Evolutionary conservation across 2,329 filamentous ascomycete species (phyloP).

Genomic region (Phialocephala sp.): DNA sequence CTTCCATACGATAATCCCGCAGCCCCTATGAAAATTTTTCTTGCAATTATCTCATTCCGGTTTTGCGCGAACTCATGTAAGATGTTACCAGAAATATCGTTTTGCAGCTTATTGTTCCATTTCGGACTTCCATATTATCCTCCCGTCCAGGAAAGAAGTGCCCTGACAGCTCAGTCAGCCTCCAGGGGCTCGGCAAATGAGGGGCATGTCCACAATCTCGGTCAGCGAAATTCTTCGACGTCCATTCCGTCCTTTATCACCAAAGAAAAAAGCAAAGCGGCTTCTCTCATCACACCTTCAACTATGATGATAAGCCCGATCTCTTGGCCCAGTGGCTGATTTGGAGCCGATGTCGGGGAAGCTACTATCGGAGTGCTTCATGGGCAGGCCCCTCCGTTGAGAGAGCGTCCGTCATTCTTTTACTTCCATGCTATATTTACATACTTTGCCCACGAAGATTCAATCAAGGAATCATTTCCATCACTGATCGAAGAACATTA

Average conservation of each 20-base stretch:
- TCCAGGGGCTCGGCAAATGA: background rate
- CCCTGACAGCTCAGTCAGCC: background rate
- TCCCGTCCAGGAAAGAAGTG: background rate
- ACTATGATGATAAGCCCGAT: background rate
- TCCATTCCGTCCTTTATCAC: background rate
- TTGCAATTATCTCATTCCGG: background rate
- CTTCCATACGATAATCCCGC: background rate
- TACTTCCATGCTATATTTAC: no score
- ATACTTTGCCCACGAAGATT: no score
- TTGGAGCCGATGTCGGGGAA: background rate
- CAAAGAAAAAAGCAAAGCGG: background rate
- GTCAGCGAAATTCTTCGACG: background rate
- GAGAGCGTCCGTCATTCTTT: no score
- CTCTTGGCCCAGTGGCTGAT: background rate
- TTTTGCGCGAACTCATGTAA: slow-evolving; percentile 4
- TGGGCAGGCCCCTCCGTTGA: no score
- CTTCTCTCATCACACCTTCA: background rate
- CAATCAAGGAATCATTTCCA: no score
- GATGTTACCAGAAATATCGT: background rate
- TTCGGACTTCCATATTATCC: background rate
- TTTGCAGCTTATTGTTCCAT: background rate
- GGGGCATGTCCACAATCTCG: background rate
- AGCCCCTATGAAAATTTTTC: background rate
- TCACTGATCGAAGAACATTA: no score
- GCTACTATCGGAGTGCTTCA: no score